Base-by-base conservation (phyloP, 257 asterid species). In the Ajuga chamaepitys region DNA sequence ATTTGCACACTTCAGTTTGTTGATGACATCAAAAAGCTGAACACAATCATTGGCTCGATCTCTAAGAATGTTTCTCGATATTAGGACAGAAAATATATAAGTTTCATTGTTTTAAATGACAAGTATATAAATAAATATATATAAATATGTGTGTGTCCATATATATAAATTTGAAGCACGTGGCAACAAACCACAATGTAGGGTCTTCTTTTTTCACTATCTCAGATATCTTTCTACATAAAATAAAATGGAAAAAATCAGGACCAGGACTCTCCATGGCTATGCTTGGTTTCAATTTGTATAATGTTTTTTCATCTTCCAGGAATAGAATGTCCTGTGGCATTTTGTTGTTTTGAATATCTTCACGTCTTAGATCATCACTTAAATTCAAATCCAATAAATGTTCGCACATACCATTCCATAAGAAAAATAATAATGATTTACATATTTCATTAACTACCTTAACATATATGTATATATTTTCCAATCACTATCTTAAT, bases 1-100 rank as follows among this genome's bases (percentile, higher is more conserved):
- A 44, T 14, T 55, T 44, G 21, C 63, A 60, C 26, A 52, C 58
- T 48, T 76, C 45, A 62, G 67, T 71, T 60, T 46, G 66, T 30
- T 4, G 21, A 61, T 61, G 22, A 48, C 70, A 58, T 57, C 54
- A 64, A 50, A 61, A 75, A 56, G 44, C 46, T 51, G 44, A 35
- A 48, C 16, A 8, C 5, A 38, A 32, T n/a, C 64, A 58, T 41
- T 67, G 45, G 13, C 67, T 38, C 4, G 58, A 65, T 59, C 47
- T 48, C 26, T 7, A 32, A 21, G 26, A 37, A 9, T 51, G 35
- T 61, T 53, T 25, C 7, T 28, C 32, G 8, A 67, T 56, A 52
- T 58, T 22, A 58, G 52, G 22, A 47, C 30, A 63, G 18, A 20
- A n/a, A 34, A 47, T 20, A 21, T 21, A 30, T 58, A 62, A 17